These are phyloP conservation scores for Cyclostephanos tholiformis DNA, from an alignment of 108 stramenopile species.

Conservation along the genomic window DNA sequence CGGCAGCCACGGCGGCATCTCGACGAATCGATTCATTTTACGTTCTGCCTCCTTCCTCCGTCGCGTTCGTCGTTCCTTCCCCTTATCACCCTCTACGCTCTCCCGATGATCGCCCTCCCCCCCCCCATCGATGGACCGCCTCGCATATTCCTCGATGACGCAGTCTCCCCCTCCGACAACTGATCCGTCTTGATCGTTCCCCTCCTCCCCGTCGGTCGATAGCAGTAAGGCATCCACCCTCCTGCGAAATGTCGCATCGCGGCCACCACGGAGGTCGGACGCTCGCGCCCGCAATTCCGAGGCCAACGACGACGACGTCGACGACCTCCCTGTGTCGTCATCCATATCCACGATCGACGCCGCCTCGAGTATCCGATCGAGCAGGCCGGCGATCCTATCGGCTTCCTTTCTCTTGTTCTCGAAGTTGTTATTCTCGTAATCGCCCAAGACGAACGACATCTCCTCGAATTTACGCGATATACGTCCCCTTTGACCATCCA, in stretches of 20 bases:
- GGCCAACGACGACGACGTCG: slow-evolving; percentile 1
- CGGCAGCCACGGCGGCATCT: slow-evolving; percentile 74
- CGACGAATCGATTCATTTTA: slow-evolving; percentile 46
- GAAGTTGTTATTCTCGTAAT: slow-evolving; percentile 39
- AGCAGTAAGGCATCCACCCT: slow-evolving; percentile 23
- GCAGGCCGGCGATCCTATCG: slow-evolving; percentile 21
- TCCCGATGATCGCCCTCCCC: not conserved
- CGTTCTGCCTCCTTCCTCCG: slow-evolving; percentile 10
- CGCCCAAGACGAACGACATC: slow-evolving; percentile 19
- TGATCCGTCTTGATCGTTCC: not conserved
- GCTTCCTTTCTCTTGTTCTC: slow-evolving; percentile 33
- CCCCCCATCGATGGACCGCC: slow-evolving; percentile 19
- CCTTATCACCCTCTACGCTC: not conserved
- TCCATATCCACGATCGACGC: slow-evolving; percentile 47
- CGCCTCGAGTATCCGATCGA: slow-evolving; percentile 49
- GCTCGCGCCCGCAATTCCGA: slow-evolving; percentile 28
- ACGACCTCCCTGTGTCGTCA: slow-evolving; percentile 20
- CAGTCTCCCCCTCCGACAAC: not conserved
- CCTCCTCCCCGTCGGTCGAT: not conserved
- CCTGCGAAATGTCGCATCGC: slow-evolving; percentile 26
- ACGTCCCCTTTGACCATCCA: slow-evolving; percentile 28
- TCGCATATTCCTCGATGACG: slow-evolving; percentile 22
- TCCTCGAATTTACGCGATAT: slow-evolving; percentile 18
- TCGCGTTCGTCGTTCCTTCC: slow-evolving; percentile 15
- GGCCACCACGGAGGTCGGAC: slow-evolving; percentile 31